phyloP scores from a whole-genome alignment of 169 alveolate species.

The Plasmodium gonderi region DNA sequence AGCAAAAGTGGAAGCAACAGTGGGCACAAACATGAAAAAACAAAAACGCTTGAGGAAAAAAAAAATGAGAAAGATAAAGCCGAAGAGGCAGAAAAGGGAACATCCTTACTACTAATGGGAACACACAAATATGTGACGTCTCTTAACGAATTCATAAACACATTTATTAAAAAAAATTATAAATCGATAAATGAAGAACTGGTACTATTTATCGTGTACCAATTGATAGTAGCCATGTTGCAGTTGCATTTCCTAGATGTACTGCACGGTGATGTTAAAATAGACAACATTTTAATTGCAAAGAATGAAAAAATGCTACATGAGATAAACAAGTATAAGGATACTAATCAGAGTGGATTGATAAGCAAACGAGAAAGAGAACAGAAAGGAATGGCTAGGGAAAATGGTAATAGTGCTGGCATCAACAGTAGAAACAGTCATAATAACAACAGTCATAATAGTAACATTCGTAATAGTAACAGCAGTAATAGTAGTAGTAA shows the following conservation, averaged over 20 bases:
- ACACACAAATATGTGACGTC: constrained; percentile 37
- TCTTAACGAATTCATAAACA: constrained; percentile 43
- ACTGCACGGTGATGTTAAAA: constrained; percentile 71
- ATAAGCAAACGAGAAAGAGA: not conserved
- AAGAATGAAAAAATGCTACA: constrained; percentile 1
- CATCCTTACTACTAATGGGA: constrained; percentile 39
- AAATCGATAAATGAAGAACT: constrained; percentile 44
- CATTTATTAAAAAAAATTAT: constrained; percentile 26
- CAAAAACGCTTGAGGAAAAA: not conserved
- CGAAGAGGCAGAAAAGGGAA: not conserved
- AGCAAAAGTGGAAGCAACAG: not conserved
- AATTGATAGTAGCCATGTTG: constrained; percentile 22
- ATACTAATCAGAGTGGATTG: not conserved
- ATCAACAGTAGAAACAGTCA: not conserved
- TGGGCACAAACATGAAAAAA: not conserved
- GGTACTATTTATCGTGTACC: constrained; percentile 44
- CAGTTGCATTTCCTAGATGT: constrained; percentile 61
- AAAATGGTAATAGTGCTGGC: not conserved
- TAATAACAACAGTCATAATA: not conserved
- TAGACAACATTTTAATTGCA: constrained; percentile 37
- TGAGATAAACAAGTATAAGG: not conserved
- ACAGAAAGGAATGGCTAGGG: not conserved
- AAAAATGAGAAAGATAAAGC: not conserved
- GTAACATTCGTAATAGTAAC: not conserved
- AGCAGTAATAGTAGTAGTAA: not conserved